A percentile compares a stretch with the other conserved stretches of the same genome.
phyloP scores from a whole-genome alignment of 75 land plant genomes.

The Cupressus sempervirens region DNA sequence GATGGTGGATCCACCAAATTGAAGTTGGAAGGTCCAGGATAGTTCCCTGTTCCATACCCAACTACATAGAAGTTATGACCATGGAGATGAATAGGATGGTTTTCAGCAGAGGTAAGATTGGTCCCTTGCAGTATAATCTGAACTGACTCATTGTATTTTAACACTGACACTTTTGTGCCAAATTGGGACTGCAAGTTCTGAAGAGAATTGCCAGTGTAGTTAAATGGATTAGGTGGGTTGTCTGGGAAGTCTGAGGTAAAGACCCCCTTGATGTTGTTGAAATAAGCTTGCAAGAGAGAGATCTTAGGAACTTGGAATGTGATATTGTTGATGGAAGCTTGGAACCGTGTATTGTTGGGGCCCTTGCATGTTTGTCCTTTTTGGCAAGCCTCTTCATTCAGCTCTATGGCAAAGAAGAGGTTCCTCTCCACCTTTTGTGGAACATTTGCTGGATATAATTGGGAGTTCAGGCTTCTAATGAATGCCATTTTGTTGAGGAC shows the following conservation, averaged over 20 bases:
- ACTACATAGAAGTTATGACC: conserved; percentile 32
- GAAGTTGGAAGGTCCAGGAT: conserved; percentile 24
- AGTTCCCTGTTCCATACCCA: conserved; percentile 34
- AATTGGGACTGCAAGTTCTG: conserved; percentile 11
- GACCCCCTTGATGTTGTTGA: conserved; percentile 27
- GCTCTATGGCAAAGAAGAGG: conserved; percentile 14
- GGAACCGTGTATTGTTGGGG: conserved; percentile 24
- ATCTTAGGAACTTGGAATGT: conserved; percentile 20
- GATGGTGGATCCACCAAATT: conserved; percentile 37
- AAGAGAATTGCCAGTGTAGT: conserved; percentile 23
- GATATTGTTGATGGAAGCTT: conserved; percentile 40
- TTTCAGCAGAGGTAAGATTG: conserved; percentile 20
- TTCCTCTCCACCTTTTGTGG: conserved; percentile 15
- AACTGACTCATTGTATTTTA: conserved; percentile 27
- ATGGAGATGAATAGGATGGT: conserved; percentile 40
- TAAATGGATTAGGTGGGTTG: conserved; percentile 21
- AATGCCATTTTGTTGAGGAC: conserved; percentile 8
- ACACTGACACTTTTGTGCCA: conserved; percentile 42
- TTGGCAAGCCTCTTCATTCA: conserved; percentile 25
- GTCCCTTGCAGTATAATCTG: conserved; percentile 37
- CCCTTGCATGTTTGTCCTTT: conserved; percentile 15
- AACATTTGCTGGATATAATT: conserved; percentile 18
- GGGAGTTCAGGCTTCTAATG: conserved; percentile 17
- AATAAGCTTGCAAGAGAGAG: conserved; percentile 46
- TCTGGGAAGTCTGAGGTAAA: conserved; percentile 30